These are phyloP conservation scores for Trichoderma sp. DNA, from an alignment of 2,329 filamentous ascomycete species.

Conservation along the genomic window DNA sequence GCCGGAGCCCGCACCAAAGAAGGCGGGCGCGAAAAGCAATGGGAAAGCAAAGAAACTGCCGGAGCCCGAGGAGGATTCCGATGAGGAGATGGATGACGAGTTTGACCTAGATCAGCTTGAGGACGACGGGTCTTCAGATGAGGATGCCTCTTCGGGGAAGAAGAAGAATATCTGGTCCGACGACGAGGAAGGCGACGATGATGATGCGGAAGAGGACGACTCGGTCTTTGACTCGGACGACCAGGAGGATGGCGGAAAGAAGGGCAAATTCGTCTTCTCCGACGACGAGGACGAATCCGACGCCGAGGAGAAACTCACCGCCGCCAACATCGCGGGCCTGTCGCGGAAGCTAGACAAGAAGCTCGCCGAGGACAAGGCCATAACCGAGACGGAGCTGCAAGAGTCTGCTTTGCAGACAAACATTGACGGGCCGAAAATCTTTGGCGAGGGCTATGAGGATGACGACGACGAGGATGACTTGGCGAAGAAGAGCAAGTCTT, in stretches of 20 bases:
- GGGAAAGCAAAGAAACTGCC: constrained; percentile 25
- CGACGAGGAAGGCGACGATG: constrained; percentile 33
- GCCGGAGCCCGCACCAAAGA: constrained; percentile 31
- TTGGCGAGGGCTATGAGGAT: constrained; percentile 52
- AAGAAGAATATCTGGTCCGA: constrained; percentile 31
- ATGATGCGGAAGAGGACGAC: constrained; percentile 46
- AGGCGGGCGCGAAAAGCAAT: constrained; percentile 24
- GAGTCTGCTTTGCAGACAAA: constrained; percentile 89
- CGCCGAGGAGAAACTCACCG: constrained; percentile 84
- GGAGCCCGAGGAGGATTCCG: constrained; percentile 41
- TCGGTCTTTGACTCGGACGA: constrained; percentile 72
- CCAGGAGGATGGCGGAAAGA: constrained; percentile 42
- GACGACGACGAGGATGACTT: constrained; percentile 57
- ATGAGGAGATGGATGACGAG: constrained; percentile 41
- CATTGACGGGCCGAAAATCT: constrained; percentile 71
- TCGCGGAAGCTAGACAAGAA: constrained; percentile 80
- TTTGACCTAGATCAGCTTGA: constrained; percentile 48
- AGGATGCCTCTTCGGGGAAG: constrained; percentile 3
- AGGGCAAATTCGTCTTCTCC: constrained; percentile 73
- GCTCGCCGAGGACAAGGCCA: constrained; percentile 72
- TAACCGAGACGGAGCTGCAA: constrained; percentile 80
- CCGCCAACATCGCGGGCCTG: constrained; percentile 92
- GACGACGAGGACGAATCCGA: constrained; percentile 91
- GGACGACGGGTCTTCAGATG: constrained; percentile 34
- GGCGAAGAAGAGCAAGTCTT: constrained; percentile 55